Evolutionary conservation across 805 yeast species (phyloP).

Genomic region (Teunomyces cretensis): DNA sequence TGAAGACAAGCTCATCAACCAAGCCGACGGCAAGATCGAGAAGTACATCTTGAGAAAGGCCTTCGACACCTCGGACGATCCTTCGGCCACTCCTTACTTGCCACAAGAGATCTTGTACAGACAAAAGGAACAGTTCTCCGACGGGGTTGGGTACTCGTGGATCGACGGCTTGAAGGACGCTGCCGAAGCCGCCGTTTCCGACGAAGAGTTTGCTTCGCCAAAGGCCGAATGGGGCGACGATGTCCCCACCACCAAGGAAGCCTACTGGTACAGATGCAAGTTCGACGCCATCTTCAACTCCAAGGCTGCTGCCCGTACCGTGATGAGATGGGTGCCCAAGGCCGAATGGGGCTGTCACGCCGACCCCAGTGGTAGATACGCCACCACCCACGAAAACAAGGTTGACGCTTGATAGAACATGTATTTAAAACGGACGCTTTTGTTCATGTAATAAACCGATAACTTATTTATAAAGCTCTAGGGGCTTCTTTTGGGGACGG

Average conservation of each 20-base stretch:
- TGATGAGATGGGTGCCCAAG: slow-evolving; percentile 99
- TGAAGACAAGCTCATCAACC: slow-evolving; percentile 80
- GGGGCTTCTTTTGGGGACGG: no score
- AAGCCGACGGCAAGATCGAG: slow-evolving; percentile 76
- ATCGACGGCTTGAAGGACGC: slow-evolving; percentile 96
- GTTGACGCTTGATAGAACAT: slow-evolving; percentile 22
- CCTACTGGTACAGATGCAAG: slow-evolving; percentile 97
- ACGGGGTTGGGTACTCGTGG: slow-evolving; percentile 99
- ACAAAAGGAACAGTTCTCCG: slow-evolving; percentile 99
- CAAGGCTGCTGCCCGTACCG: slow-evolving; percentile 92
- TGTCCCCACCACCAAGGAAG: slow-evolving; percentile 96
- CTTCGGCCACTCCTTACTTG: slow-evolving; percentile 75
- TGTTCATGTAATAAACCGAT: no score
- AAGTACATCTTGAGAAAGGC: slow-evolving; percentile 97
- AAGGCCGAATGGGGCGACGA: slow-evolving; percentile 96
- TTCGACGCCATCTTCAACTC: slow-evolving; percentile 88
- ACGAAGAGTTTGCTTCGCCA: slow-evolving; percentile 87
- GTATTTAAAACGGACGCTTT: neutral
- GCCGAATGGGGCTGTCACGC: slow-evolving; percentile 99
- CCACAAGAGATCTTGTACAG: slow-evolving; percentile 98
- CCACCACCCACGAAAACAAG: slow-evolving; percentile 75
- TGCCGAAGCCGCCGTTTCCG: slow-evolving; percentile 82
- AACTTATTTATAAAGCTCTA: no score
- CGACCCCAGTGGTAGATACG: slow-evolving; percentile 98
- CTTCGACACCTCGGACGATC: slow-evolving; percentile 88